phyloP scores from a whole-genome alignment of 345 rosid species.

The Gossypium sturtianum region DNA sequence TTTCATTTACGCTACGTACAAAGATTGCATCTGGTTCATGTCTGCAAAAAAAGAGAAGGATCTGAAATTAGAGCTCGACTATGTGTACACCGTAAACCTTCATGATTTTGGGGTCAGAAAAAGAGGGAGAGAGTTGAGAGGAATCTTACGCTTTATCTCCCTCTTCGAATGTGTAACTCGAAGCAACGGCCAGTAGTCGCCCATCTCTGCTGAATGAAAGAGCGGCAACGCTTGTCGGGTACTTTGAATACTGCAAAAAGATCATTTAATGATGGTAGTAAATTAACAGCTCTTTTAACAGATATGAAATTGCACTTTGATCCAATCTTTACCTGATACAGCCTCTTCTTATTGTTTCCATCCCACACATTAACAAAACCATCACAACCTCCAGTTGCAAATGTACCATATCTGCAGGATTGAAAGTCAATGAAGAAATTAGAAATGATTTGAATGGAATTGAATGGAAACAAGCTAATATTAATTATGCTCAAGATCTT shows the following conservation, averaged over 20 bases:
- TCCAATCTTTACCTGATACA: constrained; percentile 64
- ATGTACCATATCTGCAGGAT: constrained; percentile 86
- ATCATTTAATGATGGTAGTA: not conserved
- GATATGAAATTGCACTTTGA: not conserved
- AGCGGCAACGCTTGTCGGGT: constrained; percentile 87
- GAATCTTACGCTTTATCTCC: constrained; percentile 78
- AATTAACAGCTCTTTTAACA: not conserved
- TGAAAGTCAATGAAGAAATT: constrained; percentile 9
- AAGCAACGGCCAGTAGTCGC: constrained; percentile 87
- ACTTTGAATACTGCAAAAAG: constrained; percentile 75
- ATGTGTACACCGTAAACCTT: not conserved
- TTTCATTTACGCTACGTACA: constrained; percentile 75
- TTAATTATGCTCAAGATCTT: not conserved
- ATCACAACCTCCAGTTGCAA: constrained; percentile 98
- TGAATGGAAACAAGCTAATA: not conserved
- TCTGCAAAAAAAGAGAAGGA: constrained; percentile 39
- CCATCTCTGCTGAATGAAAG: constrained; percentile 97
- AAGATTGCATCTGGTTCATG: constrained; percentile 92
- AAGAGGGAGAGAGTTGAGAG: not conserved
- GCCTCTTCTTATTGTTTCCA: constrained; percentile 96
- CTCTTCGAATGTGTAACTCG: constrained; percentile 95
- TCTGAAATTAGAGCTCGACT: not conserved
- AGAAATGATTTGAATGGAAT: not conserved
- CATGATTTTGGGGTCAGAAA: not conserved
- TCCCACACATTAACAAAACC: constrained; percentile 98